A percentile compares a stretch with the other conserved stretches of the same genome.
These are phyloP conservation scores for Pinus albicaulis DNA, from an alignment of 75 land plant genomes.

Conservation along the genomic window DNA sequence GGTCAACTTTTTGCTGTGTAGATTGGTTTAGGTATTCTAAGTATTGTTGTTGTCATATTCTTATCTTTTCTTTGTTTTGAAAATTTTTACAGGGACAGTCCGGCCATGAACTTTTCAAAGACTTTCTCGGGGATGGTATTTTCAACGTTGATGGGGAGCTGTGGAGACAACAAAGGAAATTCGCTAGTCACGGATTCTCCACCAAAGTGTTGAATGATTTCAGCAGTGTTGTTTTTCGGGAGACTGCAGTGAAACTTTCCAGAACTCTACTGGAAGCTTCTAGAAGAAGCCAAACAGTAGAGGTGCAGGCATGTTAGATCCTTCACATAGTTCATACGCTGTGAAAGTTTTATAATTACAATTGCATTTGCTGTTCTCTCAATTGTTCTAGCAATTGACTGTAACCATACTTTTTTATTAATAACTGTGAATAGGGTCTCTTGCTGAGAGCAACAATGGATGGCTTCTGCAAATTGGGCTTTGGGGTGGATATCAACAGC, in stretches of 20 bases:
- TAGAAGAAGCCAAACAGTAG: conserved; percentile 13
- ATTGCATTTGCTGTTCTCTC: background rate
- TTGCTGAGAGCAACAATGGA: conserved; percentile 64
- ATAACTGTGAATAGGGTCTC: conserved; percentile 33
- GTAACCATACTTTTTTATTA: background rate
- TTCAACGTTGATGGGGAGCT: conserved; percentile 46
- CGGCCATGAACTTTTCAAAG: conserved; percentile 16
- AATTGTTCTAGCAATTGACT: too few species aligned
- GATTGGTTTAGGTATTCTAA: background rate
- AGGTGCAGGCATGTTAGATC: conserved; percentile 38
- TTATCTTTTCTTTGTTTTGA: background rate
- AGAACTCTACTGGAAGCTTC: conserved; percentile 14
- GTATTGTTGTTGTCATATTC: background rate
- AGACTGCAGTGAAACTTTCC: conserved; percentile 29
- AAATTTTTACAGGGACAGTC: conserved; percentile 22
- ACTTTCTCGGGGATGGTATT: conserved; percentile 49
- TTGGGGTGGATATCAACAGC: conserved; percentile 56
- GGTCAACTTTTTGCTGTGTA: conserved; percentile 1
- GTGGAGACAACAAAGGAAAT: conserved; percentile 48
- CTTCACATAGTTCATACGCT: background rate
- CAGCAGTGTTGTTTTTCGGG: conserved; percentile 36
- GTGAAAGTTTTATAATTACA: background rate
- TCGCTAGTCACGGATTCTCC: conserved; percentile 49
- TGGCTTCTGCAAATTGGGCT: conserved; percentile 60
- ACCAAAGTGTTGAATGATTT: conserved; percentile 35